phyloP scores from a whole-genome alignment of 805 yeast species.

The Millerago galiae region DNA sequence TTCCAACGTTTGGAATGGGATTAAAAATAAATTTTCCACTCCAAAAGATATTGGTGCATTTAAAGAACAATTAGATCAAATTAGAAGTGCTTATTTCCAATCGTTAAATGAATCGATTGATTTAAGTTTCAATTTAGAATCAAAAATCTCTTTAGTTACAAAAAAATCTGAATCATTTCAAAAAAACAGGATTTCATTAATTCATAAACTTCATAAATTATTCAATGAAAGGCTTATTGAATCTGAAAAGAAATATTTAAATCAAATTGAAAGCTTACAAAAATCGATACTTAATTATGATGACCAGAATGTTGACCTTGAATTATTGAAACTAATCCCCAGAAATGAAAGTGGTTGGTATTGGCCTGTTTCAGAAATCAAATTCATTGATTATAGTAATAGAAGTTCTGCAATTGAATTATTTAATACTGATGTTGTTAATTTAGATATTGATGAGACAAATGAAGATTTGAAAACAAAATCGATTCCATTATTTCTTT shows the following conservation, averaged over 20 bases:
- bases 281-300: background rate
- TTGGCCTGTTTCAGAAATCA: constrained; percentile 20
- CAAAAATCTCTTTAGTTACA: constrained; percentile 1
- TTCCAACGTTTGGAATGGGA: constrained; percentile 13
- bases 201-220: constrained; percentile 7
- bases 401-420: constrained; percentile 3
- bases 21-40: constrained; percentile 11
- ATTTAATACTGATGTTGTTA: constrained; percentile 21
- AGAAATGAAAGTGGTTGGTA: constrained; percentile 16
- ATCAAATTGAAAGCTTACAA: constrained; percentile 1
- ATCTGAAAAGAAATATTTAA: constrained; percentile 3
- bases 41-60: constrained; percentile 7
- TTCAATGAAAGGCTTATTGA: constrained; percentile 9
- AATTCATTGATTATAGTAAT: constrained; percentile 7
- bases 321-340: constrained; percentile 6
- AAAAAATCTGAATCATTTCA: constrained; percentile 15
- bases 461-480: constrained; percentile 9
- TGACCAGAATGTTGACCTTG: constrained; percentile 6
- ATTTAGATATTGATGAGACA: constrained; percentile 5
- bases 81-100: constrained; percentile 8
- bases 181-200: constrained; percentile 12
- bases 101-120: constrained; percentile 3
- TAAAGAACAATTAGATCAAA: constrained; percentile 7
- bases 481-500: constrained; percentile 17
- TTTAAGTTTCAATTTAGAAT: constrained; percentile 11